phyloP scores from a whole-genome alignment of 1,284 basidiomycete species.

The Abortiporus biennis region DNA sequence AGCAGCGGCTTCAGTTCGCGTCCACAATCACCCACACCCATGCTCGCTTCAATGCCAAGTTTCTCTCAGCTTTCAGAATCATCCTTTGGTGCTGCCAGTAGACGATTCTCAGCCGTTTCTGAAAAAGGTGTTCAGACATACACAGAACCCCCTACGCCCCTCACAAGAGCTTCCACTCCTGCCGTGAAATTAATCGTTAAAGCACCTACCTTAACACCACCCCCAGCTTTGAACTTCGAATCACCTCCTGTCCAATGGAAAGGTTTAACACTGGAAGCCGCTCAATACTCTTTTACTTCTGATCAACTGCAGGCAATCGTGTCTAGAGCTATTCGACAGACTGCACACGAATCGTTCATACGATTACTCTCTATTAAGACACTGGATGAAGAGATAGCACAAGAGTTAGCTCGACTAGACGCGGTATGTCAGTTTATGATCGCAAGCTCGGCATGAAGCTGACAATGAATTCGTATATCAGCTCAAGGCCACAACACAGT shows the following conservation, averaged over 20 bases:
- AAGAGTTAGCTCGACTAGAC: conserved; percentile 54
- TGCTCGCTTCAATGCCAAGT: conserved; percentile 7
- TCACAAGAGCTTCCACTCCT: conserved; percentile 20
- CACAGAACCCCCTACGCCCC: conserved; percentile 9
- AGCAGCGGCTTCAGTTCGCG: conserved; percentile 4
- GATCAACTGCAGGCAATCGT: conserved; percentile 68
- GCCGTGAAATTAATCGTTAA: conserved; percentile 21
- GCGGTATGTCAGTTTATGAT: conserved; percentile 25
- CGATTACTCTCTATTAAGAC: conserved; percentile 58
- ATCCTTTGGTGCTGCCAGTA: not conserved
- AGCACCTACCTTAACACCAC: conserved; percentile 32
- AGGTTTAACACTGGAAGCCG: conserved; percentile 63
- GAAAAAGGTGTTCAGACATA: conserved; percentile 13
- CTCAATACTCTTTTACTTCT: conserved; percentile 69
- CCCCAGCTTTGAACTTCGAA: conserved; percentile 51
- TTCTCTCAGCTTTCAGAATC: conserved; percentile 9
- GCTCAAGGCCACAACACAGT: conserved; percentile 38
- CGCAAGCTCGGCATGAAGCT: not conserved
- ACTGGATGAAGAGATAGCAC: conserved; percentile 50
- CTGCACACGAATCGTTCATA: conserved; percentile 66
- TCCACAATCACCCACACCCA: conserved; percentile 8
- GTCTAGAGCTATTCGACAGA: conserved; percentile 64
- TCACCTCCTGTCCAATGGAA: conserved; percentile 52
- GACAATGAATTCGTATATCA: conserved; percentile 3
- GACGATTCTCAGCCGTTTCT: not conserved